Evolutionary conservation across 2,329 filamentous ascomycete species (phyloP), one percentile per base, ranked within the genome.

Genomic region (Venturia nashicola): DNA sequence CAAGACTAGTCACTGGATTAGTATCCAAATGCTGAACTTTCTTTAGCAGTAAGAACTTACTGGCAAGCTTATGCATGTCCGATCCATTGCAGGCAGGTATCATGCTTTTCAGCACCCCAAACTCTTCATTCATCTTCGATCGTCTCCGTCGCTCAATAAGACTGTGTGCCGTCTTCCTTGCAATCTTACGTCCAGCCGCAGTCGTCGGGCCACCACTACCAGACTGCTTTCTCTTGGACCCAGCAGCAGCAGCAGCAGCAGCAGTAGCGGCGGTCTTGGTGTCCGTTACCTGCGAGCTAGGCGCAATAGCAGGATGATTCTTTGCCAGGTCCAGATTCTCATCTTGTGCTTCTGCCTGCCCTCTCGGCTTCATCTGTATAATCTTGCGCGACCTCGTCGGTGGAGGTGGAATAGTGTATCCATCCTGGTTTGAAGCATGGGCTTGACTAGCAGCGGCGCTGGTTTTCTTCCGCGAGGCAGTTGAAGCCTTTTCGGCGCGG

Each of bases 41-140:
- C 84, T 97, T 91, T 61, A 97, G 34, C 77, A 61, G 11, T 20
- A 20, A 40, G 40, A n/a, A 42, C 61, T 55, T 43, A 69, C 97
- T 97, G 18, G 92, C 91, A 65, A 97, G 79, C 76, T 99, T 99
- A 76, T 97, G 94, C 94, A 97, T 97, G 71, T 97, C 93, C 68
- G 87, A 84, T 7, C 91, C 92, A n/a, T 84, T 86, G 74, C 94
- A 97, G 2, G 94, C 93, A 0, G 94, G 94, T 65, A 97, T 95
- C 89, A 99, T 91, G 70, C 88, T 84, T 77, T 97, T 97, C 68
- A 97, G 78, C 18, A 95, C 88, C 1, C 86, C 89, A 77, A 97
- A 97, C 76, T 97, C 94, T 74, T 97, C 93, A 69, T 99, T 97
- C 93, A 97, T 99, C 79, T 97, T 99, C 14, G 90, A 96, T 67